These are phyloP conservation scores for Crithidia sp. DNA, from an alignment of 208 protist species.

Conservation along the genomic window DNA sequence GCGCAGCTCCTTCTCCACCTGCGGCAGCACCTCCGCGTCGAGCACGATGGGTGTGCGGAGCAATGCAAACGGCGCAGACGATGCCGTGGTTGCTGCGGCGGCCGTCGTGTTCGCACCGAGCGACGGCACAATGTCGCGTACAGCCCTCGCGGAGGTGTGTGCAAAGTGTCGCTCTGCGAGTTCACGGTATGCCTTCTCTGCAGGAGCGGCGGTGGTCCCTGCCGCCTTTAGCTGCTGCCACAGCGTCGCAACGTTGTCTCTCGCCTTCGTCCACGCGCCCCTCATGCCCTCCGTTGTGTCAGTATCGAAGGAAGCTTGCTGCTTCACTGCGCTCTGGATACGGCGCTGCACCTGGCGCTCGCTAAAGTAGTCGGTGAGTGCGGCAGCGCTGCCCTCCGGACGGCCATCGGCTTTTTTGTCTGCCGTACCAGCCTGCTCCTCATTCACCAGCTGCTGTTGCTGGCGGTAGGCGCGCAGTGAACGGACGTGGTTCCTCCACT, in stretches of 20 bases:
- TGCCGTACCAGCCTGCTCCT: neutral
- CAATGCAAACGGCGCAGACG: neutral
- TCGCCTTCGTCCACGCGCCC: slow-evolving; percentile 1
- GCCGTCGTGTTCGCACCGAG: neutral
- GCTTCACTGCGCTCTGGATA: neutral
- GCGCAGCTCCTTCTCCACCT: slow-evolving; percentile 17
- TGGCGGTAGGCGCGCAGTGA: slow-evolving; percentile 19
- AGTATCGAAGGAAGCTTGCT: slow-evolving; percentile 13
- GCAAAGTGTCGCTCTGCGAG: slow-evolving; percentile 37
- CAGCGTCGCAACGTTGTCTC: slow-evolving; percentile 9
- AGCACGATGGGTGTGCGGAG: slow-evolving; percentile 24
- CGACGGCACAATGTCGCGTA: too few species aligned
- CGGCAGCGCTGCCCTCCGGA: neutral
- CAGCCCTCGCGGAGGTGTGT: slow-evolving; percentile 7
- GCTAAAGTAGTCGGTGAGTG: slow-evolving; percentile 17
- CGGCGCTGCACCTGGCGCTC: slow-evolving; percentile 24
- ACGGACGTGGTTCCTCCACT: slow-evolving; percentile 26
- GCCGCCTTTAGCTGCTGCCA: slow-evolving; percentile 8
- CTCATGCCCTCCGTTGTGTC: neutral
- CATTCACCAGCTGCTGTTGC: neutral
- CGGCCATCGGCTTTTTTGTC: neutral
- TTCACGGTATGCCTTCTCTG: slow-evolving; percentile 16
- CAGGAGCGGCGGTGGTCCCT: neutral
- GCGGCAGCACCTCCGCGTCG: slow-evolving; percentile 18
- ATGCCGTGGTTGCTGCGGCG: neutral